Evolutionary conservation across 129 eudicot species (phyloP), one percentile per base, ranked within the genome.

Genomic region (Sambucus nigra): DNA sequence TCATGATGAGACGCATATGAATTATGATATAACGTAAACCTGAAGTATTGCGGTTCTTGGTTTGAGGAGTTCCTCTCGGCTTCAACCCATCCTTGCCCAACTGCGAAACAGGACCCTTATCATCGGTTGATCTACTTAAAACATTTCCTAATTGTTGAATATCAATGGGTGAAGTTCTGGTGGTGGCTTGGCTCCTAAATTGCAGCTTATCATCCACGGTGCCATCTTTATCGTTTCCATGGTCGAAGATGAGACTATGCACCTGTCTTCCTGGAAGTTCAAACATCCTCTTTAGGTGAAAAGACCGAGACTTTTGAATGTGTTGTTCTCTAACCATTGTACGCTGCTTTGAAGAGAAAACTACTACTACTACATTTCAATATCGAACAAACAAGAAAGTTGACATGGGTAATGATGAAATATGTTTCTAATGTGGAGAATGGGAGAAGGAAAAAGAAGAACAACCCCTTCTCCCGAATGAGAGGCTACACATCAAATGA

Each of bases 251-350:
- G 6, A 25, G 5, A 48, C 61, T 57, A 31, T 46, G 51, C 2
- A 71, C 21, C 0, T 48, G 55, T 42, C 61, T 35, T 12, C 57
- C 59, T 52, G 61, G 66, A 16, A 52, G 55, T 0, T 68, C 70
- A 47, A 64, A 61, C 68, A 77, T 77, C 53, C 48, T 77, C 16
- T 51, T 69, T 0, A 67, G 44, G 1, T 55, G 55, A 41, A 73
- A 72, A 0, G 76, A 73, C 17, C 73, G 18, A 26, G 73, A 68
- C 42, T 49, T 72, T 47, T 55, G 60, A 6, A 65, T 13, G 1
- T 40, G 55, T 39, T 56, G 64, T 33, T 66, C 69, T 32, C 25
- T 42, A 24, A 60, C 73, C 84, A 77, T 74, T 21, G 5, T 66
- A 19, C 46, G 10, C 22, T 27, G 10, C 22, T 27, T 7, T 53